Conservation (phyloP, 495 filamentous ascomycete genomes). For the Jackrogersella minutella region DNA sequence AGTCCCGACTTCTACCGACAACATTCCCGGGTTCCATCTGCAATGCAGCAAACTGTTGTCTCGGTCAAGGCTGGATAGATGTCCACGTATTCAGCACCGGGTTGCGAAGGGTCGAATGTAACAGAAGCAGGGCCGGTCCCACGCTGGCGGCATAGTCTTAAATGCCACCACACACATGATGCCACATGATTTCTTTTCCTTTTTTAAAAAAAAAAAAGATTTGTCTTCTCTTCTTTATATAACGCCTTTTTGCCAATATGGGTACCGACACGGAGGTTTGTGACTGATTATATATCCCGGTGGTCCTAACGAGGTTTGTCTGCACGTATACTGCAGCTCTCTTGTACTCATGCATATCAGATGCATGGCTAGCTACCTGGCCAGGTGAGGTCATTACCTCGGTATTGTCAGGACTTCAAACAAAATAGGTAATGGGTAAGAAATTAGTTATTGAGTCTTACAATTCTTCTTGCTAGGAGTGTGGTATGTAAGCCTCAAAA, state of each 20-base stretch:
- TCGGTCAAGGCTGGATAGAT: constrained; percentile 9
- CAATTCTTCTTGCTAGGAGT: not conserved
- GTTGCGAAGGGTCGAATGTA: constrained; percentile 13
- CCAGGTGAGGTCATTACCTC: constrained; percentile 7
- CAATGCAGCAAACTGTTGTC: constrained; percentile 5
- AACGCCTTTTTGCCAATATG: not conserved
- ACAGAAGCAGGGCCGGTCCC: not conserved
- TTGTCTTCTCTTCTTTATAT: not conserved
- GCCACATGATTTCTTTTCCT: not conserved
- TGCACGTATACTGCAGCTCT: constrained; percentile 5
- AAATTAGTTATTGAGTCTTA: not conserved
- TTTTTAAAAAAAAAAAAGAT: too few species aligned
- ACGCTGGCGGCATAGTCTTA: constrained; percentile 1
- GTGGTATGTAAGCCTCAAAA: not conserved
- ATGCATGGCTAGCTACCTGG: constrained; percentile 2
- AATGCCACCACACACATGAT: not conserved
- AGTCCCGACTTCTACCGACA: constrained; percentile 29
- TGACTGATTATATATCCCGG: not conserved
- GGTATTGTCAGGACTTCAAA: not conserved
- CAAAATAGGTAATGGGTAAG: not conserved
- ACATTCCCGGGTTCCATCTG: constrained; percentile 9
- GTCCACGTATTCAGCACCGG: constrained; percentile 14
- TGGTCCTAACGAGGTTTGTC: not conserved
- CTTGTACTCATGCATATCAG: constrained; percentile 3
- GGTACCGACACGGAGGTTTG: not conserved